These are phyloP conservation scores for Cryptomeria japonica DNA, from an alignment of 75 land plant species.

Conservation along the genomic window DNA sequence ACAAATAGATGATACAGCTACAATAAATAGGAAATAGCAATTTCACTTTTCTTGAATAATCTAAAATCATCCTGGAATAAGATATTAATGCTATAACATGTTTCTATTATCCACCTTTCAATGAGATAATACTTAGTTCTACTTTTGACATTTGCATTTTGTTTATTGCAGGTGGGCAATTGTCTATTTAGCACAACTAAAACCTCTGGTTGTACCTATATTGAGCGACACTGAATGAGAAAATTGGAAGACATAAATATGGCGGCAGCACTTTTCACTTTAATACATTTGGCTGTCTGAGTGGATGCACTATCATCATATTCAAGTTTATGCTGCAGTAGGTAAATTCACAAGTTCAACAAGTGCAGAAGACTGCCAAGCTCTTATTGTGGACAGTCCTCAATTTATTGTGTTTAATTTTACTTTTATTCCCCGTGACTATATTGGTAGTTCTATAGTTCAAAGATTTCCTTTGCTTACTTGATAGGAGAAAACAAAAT, in stretches of 20 bases:
- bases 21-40: not conserved
- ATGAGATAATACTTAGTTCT: not conserved
- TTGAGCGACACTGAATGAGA: slow-evolving; percentile 5
- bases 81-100: not conserved
- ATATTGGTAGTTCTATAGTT: not conserved
- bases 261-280: not conserved
- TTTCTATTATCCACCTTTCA: not conserved
- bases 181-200: slow-evolving; percentile 17
- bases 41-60: not conserved
- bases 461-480: not conserved
- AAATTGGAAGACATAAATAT: not conserved
- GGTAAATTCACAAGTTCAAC: slow-evolving; percentile 6
- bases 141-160: not conserved
- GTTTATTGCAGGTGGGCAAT: slow-evolving; percentile 18
- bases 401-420: not conserved
- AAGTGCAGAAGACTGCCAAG: not conserved
- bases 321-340: not conserved
- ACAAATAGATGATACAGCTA: not conserved
- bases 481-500: not conserved
- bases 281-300: not conserved
- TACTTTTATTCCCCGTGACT: not conserved
- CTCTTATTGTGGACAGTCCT: not conserved
- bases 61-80: not conserved
- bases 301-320: slow-evolving; percentile 3
- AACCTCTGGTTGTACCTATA: slow-evolving; percentile 12